A percentile compares a stretch with the other conserved stretches of the same genome.
Conservation (phyloP, 2,329 filamentous ascomycete species). For the Aureobasidium sp. region DNA sequence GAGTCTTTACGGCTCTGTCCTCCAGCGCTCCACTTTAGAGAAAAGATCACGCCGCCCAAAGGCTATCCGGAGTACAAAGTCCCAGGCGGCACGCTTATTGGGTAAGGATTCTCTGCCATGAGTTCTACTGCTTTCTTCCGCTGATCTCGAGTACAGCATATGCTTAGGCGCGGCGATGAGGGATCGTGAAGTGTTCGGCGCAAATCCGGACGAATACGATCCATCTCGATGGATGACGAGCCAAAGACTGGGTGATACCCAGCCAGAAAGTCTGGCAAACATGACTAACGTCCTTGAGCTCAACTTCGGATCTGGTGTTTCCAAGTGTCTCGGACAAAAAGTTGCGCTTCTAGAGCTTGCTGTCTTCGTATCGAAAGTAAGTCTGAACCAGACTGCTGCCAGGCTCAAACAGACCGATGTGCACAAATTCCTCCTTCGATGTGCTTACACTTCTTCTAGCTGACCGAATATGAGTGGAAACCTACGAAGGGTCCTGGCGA, state of each 20-base stretch:
- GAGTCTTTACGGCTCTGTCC: neutral
- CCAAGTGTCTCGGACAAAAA: neutral
- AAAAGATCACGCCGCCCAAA: neutral
- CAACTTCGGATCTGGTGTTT: neutral
- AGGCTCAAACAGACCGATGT: too few species aligned
- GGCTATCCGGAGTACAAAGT: neutral
- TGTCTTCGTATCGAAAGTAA: slow-evolving; percentile 17
- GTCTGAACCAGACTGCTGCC: neutral
- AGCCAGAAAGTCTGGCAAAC: neutral
- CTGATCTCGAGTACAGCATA: too few species aligned
- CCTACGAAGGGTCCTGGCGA: too few species aligned
- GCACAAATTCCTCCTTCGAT: too few species aligned
- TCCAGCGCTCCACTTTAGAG: neutral
- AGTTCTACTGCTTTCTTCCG: too few species aligned
- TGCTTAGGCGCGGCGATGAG: neutral
- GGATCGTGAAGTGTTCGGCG: neutral
- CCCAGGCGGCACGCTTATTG: neutral
- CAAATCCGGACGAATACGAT: neutral
- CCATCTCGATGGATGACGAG: neutral
- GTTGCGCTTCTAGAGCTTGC: neutral
- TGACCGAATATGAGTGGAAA: too few species aligned
- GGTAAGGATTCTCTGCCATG: neutral
- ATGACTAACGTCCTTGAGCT: neutral
- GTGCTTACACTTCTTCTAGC: too few species aligned
- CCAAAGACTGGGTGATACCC: too few species aligned